Evolutionary conservation across 495 filamentous ascomycete genomes (phyloP).

Genomic region (Aspergillus avenaceus): DNA sequence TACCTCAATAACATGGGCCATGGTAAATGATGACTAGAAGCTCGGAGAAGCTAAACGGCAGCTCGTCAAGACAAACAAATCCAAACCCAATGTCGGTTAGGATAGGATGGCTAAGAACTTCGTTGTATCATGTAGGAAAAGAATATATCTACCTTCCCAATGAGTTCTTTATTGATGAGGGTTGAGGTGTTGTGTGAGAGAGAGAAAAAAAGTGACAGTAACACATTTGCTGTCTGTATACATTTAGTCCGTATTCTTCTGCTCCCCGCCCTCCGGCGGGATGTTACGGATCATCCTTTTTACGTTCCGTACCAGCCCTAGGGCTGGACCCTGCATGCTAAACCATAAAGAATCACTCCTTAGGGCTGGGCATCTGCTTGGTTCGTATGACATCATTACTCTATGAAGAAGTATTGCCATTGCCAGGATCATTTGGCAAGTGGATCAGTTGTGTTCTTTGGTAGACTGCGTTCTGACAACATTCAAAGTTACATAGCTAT

Average conservation of each 20-base stretch:
- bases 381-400: conserved; percentile 3
- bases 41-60: conserved; percentile 5
- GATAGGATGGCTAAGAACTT: no score
- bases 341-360: conserved; percentile 7
- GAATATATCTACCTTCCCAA: no score
- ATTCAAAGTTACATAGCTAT: conserved; percentile 34
- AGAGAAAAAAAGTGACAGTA: neutral
- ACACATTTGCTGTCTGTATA: conserved; percentile 1
- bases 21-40: conserved; percentile 15
- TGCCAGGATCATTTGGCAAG: neutral
- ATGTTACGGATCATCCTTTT: conserved; percentile 19
- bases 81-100: conserved; percentile 1
- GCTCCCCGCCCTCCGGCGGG: conserved; percentile 28
- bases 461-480: neutral
- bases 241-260: conserved; percentile 6
- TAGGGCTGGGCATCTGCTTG: conserved; percentile 20
- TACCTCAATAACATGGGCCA: conserved; percentile 49
- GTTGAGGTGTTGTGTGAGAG: neutral
- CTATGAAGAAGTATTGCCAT: neutral
- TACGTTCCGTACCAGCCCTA: conserved; percentile 28
- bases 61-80: neutral
- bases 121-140: no score
- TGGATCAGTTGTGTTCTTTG: neutral
- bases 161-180: neutral
- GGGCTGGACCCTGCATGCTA: conserved; percentile 24